A percentile compares a stretch with the other conserved stretches of the same genome.
Evolutionary conservation across 1,284 basidiomycete species (phyloP).

Genomic region (Bondarzewia mesenterica): DNA sequence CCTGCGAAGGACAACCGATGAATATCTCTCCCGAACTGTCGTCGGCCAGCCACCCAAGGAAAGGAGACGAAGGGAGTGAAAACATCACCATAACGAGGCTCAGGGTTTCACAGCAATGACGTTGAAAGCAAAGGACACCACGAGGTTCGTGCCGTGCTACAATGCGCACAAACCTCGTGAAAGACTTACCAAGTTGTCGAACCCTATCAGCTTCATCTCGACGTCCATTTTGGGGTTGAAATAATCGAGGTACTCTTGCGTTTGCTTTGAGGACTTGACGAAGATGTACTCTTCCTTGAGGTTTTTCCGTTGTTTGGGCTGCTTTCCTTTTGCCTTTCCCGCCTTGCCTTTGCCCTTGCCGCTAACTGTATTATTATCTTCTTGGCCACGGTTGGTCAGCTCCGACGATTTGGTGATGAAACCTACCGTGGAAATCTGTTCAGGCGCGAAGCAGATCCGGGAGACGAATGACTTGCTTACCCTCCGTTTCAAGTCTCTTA

Average conservation of each 20-base stretch:
- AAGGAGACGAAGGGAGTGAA: too few species aligned
- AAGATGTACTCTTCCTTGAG: slow-evolving; percentile 55
- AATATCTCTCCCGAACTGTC: background rate
- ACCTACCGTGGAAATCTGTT: slow-evolving; percentile 28
- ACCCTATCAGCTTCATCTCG: slow-evolving; percentile 50
- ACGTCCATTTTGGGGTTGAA: slow-evolving; percentile 53
- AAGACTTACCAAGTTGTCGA: slow-evolving; percentile 45
- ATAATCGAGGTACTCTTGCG: slow-evolving; percentile 50
- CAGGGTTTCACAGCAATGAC: too few species aligned
- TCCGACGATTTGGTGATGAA: slow-evolving; percentile 37
- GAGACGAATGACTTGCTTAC: slow-evolving; percentile 22
- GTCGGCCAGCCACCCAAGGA: too few species aligned
- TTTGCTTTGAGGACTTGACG: slow-evolving; percentile 35
- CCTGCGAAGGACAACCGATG: background rate
- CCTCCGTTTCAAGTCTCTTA: slow-evolving; percentile 62
- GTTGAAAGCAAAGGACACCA: too few species aligned
- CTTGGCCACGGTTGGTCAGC: background rate
- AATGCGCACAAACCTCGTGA: background rate
- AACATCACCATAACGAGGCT: too few species aligned
- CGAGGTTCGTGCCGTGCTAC: too few species aligned
- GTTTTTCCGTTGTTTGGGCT: slow-evolving; percentile 41
- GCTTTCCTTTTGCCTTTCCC: slow-evolving; percentile 38
- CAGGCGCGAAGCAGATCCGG: background rate
- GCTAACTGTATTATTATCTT: background rate
- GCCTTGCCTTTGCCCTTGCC: slow-evolving; percentile 17